These are phyloP conservation scores for Cytospora schulzeri DNA, from an alignment of 2,329 filamentous ascomycete species.

Conservation along the genomic window DNA sequence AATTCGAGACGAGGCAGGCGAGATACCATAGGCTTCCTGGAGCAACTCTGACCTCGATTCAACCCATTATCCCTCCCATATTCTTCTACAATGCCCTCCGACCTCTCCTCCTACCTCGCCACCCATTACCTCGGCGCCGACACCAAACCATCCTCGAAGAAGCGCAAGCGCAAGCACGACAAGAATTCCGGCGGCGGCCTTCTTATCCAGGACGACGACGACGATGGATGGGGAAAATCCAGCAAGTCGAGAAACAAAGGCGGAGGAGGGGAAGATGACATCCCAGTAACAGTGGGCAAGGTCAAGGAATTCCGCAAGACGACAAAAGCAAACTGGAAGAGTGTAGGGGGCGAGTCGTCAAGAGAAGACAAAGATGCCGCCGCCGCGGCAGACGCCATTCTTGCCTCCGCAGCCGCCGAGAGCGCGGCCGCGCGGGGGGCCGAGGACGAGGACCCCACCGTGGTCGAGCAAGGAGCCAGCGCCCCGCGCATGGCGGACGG, in stretches of 20 bases:
- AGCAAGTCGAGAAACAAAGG: conserved; percentile 40
- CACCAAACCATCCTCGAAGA: conserved; percentile 57
- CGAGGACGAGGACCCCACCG: conserved; percentile 52
- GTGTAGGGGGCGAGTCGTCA: conserved; percentile 47
- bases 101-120: conserved; percentile 83
- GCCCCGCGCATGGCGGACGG: conserved; percentile 77
- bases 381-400: conserved; percentile 76
- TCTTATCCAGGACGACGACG: conserved; percentile 67
- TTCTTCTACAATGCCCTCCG: conserved; percentile 49
- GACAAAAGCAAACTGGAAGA: conserved; percentile 82
- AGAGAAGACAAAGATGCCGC: conserved; percentile 47
- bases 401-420: conserved; percentile 72
- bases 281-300: conserved; percentile 51
- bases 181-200: conserved; percentile 46
- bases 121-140: conserved; percentile 79
- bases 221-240: conserved; percentile 50
- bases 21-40: background rate
- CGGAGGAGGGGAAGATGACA: conserved; percentile 54
- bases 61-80: background rate
- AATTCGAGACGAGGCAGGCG: background rate
- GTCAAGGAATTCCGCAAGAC: conserved; percentile 69
- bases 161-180: conserved; percentile 63
- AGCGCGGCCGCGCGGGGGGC: conserved; percentile 52
- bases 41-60: background rate
- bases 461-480: conserved; percentile 45